Percentiles rank a stretch among this genome's conserved stretches.
Evolutionary conservation across 2,329 filamentous ascomycete species (phyloP).

Genomic region (Geosmithia putterillii): DNA sequence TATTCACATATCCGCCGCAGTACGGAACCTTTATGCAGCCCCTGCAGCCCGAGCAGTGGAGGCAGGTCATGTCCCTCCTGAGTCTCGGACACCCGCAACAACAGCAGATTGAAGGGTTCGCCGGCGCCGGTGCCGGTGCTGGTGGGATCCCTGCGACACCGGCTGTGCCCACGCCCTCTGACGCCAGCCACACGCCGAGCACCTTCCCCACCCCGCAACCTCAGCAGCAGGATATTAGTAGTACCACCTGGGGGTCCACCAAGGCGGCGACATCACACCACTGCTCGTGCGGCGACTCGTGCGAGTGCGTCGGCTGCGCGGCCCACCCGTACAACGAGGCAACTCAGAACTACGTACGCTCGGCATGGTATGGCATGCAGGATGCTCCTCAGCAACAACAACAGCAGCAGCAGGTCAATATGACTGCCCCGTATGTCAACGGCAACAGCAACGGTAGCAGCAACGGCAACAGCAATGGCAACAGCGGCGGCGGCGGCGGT

Average conservation of each 20-base stretch:
- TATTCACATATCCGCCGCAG: conserved; percentile 40
- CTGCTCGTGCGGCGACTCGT: conserved; percentile 53
- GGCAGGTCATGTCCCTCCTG: conserved; percentile 30
- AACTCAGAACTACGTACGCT: conserved; percentile 40
- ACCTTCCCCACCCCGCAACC: background rate
- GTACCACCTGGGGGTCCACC: conserved; percentile 5
- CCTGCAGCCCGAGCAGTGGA: conserved; percentile 40
- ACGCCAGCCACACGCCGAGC: background rate
- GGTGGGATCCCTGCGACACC: conserved; percentile 6
- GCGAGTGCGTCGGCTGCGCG: conserved; percentile 56
- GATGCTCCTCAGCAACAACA: conserved; percentile 13
- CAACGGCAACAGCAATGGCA: conserved; percentile 1
- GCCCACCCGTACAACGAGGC: conserved; percentile 57
- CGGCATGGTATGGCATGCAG: conserved; percentile 29
- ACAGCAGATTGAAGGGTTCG: conserved; percentile 4
- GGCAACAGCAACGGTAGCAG: conserved; percentile 7
- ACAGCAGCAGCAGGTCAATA: conserved; percentile 3
- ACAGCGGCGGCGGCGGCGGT: too few species aligned
- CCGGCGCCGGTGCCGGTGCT: conserved; percentile 8
- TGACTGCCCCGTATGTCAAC: conserved; percentile 4
- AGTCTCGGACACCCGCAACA: conserved; percentile 20
- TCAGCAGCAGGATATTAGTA: background rate
- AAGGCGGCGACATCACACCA: conserved; percentile 20
- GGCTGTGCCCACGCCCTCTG: background rate
- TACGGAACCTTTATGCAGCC: conserved; percentile 44